Conservation (phyloP, 2,329 filamentous ascomycete genomes). For the Ophiostoma novo-ulmi region DNA sequence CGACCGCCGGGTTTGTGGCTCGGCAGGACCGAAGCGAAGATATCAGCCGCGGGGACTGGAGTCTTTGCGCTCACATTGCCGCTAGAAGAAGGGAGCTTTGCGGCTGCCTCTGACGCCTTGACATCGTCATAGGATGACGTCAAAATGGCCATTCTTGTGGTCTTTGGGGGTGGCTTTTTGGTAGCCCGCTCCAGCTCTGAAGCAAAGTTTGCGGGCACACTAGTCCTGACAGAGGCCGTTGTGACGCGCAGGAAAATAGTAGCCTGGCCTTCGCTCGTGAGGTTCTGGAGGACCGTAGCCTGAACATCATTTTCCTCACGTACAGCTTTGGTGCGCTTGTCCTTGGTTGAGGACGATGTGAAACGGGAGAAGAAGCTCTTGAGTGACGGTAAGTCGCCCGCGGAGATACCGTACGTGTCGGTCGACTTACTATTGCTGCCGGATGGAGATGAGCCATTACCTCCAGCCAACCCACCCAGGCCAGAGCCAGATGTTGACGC, state of each 20-base stretch:
- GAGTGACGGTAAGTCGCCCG: slow-evolving; percentile 56
- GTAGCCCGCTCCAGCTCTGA: slow-evolving; percentile 90
- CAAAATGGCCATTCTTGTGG: slow-evolving; percentile 77
- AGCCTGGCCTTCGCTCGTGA: slow-evolving; percentile 64
- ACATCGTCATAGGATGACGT: slow-evolving; percentile 87
- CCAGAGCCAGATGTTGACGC: slow-evolving; percentile 33
- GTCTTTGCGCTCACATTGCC: slow-evolving; percentile 41
- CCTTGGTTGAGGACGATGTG: slow-evolving; percentile 46
- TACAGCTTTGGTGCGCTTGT: slow-evolving; percentile 52
- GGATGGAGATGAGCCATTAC: not conserved
- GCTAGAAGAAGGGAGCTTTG: slow-evolving; percentile 22
- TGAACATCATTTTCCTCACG: slow-evolving; percentile 60
- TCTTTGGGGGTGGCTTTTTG: slow-evolving; percentile 90
- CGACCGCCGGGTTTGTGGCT: slow-evolving; percentile 75
- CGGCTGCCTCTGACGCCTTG: slow-evolving; percentile 51
- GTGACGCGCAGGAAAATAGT: slow-evolving; percentile 87
- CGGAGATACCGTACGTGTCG: slow-evolving; percentile 47
- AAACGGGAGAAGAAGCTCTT: slow-evolving; percentile 76
- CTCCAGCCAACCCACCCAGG: slow-evolving; percentile 3
- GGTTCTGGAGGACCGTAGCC: slow-evolving; percentile 61
- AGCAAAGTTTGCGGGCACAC: slow-evolving; percentile 65
- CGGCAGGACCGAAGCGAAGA: slow-evolving; percentile 86
- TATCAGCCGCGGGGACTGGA: slow-evolving; percentile 53
- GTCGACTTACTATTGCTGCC: slow-evolving; percentile 36
- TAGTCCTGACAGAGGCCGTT: slow-evolving; percentile 75